Base-by-base conservation (phyloP, 768 basidiomycete genomes). In the Auriscalpium vulgare region DNA sequence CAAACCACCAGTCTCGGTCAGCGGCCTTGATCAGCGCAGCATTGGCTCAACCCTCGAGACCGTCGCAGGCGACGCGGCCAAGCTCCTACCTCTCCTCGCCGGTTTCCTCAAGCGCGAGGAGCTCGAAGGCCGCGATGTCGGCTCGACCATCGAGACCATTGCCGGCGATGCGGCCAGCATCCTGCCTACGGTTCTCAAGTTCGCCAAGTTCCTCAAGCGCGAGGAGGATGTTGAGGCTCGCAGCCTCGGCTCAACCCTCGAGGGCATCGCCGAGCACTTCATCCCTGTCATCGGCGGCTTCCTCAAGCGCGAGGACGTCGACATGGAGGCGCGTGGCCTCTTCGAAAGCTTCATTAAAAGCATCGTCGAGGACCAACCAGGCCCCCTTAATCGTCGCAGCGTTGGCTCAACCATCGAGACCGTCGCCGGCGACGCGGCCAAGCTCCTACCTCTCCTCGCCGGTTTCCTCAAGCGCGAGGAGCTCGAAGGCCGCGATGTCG, bases 91-190 rank as follows among this genome's bases (percentile, higher is more conserved):
- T 13, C 13, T 43, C 40, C 40, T 43, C 17, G 4, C 21, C 21
- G 21, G 17, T 13, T 43, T 43, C 40, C 14, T 17, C 40, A 43
- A 43, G 40, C 17, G 13, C 40, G 40, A 43, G 40, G 40, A 43
- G 13, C 4, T 7, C 40, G 40, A 43, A 4, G 40, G 4, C 8
- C 40, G 3, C 17, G 40, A 9, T 8, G 4, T 43, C 7, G 40
- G 40, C 40, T 9, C 13, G 7, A 43, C 17, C 13, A 1, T 17
- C 4, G 1, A 17, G 17, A 17, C 8, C 21, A 9, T 9, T 6
- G 13, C 17, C 14, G 14, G 14, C 40, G 40, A 5, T 6, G 14
- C 17, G 14, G 14, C 13, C 40, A 29, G 66, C 14, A 48, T 67
- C 52, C n/a, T 43, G n/a, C n/a, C 11, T 7, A 43, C n/a, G n/a